Percentiles rank a stretch among this genome's conserved stretches.
Conservation (phyloP, 2,329 filamentous ascomycete genomes). For the Xylaria polymorpha region DNA sequence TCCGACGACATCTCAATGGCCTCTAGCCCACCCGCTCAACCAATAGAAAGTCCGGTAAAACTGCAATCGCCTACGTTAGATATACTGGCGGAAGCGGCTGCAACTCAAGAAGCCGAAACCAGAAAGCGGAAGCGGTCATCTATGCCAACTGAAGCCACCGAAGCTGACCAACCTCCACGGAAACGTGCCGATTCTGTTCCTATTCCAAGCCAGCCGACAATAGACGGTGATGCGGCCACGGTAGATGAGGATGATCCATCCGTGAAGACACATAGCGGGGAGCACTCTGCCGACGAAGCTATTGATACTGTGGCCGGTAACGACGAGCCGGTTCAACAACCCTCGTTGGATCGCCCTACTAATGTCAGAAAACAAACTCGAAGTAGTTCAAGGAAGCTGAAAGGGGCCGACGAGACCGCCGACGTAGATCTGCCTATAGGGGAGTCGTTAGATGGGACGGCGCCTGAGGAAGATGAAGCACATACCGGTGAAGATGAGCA, state of each 20-base stretch:
- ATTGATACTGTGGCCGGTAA: slow-evolving; percentile 41
- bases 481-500: slow-evolving; percentile 66
- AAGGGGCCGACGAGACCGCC: slow-evolving; percentile 42
- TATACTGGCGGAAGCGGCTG: slow-evolving; percentile 48
- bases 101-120: slow-evolving; percentile 48
- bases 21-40: slow-evolving; percentile 49
- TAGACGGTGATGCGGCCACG: slow-evolving; percentile 50
- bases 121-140: slow-evolving; percentile 53
- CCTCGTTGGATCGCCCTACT: slow-evolving; percentile 42
- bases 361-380: slow-evolving; percentile 50
- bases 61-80: slow-evolving; percentile 49
- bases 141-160: slow-evolving; percentile 41
- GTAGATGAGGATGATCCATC: slow-evolving; percentile 52
- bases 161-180: slow-evolving; percentile 40
- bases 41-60: slow-evolving; percentile 41
- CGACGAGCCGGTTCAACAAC: slow-evolving; percentile 40
- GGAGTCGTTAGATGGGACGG: slow-evolving; percentile 51
- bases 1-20: slow-evolving; percentile 51
- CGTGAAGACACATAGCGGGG: slow-evolving; percentile 47
- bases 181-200: slow-evolving; percentile 47
- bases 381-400: slow-evolving; percentile 52
- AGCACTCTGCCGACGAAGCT: slow-evolving; percentile 50
- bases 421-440: slow-evolving; percentile 44
- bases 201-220: slow-evolving; percentile 44
- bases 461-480: slow-evolving; percentile 56